These are phyloP conservation scores for Pseudogymnoascus sp. DNA, from an alignment of 2,329 filamentous ascomycete genomes.

Conservation along the genomic window DNA sequence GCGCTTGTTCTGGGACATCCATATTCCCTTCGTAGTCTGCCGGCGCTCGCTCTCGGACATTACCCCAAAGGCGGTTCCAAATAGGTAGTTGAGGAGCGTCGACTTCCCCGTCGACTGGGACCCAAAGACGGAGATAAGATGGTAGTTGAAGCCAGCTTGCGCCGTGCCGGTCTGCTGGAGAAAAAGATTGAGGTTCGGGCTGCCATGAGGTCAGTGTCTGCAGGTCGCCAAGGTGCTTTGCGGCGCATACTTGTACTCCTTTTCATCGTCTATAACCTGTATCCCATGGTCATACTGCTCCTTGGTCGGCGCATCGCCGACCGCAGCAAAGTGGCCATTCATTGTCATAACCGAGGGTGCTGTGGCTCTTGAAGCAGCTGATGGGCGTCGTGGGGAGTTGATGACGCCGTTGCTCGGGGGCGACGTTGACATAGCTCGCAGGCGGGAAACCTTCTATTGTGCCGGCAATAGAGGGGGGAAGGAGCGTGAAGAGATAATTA, in stretches of 20 bases:
- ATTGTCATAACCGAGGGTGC: conserved; percentile 38
- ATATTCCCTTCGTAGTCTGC: conserved; percentile 98
- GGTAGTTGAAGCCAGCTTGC: conserved; percentile 94
- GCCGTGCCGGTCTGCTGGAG: conserved; percentile 72
- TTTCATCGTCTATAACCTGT: conserved; percentile 93
- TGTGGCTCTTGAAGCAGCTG: conserved; percentile 25
- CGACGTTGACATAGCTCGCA: conserved; percentile 17
- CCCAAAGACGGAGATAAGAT: conserved; percentile 97
- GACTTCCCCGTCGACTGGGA: conserved; percentile 99
- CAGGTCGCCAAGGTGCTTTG: conserved; percentile 6
- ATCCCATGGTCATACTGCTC: conserved; percentile 84
- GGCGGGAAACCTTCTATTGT: conserved; percentile 3
- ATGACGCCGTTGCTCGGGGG: conserved; percentile 18
- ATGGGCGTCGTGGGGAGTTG: conserved; percentile 20
- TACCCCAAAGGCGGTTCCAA: conserved; percentile 91
- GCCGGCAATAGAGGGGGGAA: conserved; percentile 8
- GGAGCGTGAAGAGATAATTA: neutral
- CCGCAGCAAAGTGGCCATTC: conserved; percentile 75
- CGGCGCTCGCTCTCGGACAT: conserved; percentile 93
- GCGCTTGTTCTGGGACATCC: conserved; percentile 95
- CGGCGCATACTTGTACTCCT: conserved; percentile 79
- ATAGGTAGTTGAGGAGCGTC: conserved; percentile 89
- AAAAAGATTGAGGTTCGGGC: conserved; percentile 71
- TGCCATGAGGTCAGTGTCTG: conserved; percentile 31
- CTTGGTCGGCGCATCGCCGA: conserved; percentile 56